Evolutionary conservation across 1,284 basidiomycete species (phyloP).

Genomic region (Spongiforma sp.): DNA sequence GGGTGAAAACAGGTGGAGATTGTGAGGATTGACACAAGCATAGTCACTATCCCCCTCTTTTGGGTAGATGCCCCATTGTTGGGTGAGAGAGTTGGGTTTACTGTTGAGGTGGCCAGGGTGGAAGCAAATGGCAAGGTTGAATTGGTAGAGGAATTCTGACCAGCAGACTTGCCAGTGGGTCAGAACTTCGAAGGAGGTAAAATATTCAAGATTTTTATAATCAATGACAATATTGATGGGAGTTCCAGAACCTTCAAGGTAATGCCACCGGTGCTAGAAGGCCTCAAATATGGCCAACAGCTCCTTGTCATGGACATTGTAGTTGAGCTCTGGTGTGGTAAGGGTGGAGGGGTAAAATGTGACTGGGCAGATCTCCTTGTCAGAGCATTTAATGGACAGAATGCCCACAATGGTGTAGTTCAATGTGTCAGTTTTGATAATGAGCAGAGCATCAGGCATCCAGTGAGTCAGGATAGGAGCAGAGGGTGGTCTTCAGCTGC

Average conservation of each 20-base stretch:
- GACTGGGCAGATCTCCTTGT: not conserved
- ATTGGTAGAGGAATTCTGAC: not conserved
- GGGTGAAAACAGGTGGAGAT: no score
- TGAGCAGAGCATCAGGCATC: not conserved
- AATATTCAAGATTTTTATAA: not conserved
- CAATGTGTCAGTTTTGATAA: not conserved
- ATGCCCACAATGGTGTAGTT: not conserved
- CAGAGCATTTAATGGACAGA: not conserved
- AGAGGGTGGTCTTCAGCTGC: conserved; percentile 1
- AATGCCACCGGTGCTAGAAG: not conserved
- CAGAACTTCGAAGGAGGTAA: not conserved
- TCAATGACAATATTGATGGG: not conserved
- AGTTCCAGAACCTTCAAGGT: not conserved
- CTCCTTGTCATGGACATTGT: not conserved
- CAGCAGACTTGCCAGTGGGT: not conserved
- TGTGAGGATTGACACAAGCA: no score
- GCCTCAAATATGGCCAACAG: not conserved
- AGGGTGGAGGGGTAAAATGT: not conserved
- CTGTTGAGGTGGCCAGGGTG: not conserved
- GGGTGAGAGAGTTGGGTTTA: not conserved
- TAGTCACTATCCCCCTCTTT: no score
- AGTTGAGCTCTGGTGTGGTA: not conserved
- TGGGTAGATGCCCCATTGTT: no score
- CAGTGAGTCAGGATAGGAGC: conserved; percentile 3
- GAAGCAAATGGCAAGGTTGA: not conserved